phyloP scores from a whole-genome alignment of 2,329 filamentous ascomycete species.

The Pseudogymnoascus sp. region DNA sequence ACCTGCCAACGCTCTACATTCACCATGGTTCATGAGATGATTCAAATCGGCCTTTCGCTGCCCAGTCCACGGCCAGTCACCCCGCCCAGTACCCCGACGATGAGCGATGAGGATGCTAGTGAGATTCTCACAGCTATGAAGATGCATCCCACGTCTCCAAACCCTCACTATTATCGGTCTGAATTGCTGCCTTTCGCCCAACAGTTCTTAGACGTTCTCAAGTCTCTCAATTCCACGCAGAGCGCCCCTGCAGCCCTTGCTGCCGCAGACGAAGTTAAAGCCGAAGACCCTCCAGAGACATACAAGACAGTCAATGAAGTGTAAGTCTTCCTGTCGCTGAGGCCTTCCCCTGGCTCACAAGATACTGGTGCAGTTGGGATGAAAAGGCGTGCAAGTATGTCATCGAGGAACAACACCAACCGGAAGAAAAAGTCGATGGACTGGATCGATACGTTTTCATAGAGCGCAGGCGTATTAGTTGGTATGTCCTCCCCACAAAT shows the following conservation, averaged over 20 bases:
- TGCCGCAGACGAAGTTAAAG: neutral
- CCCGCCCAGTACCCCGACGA: conserved; percentile 13
- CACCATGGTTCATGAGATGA: no score
- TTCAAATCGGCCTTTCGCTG: conserved; percentile 10
- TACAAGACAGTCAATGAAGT: conserved; percentile 16
- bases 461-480: conserved; percentile 13
- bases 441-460: conserved; percentile 17
- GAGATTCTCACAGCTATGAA: neutral
- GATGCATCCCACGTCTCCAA: neutral
- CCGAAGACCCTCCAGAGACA: neutral
- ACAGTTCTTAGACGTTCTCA: conserved; percentile 14
- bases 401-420: conserved; percentile 10
- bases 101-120: neutral
- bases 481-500: conserved; percentile 11
- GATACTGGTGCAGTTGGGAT: conserved; percentile 18
- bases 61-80: neutral
- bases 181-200: neutral
- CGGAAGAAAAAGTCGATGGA: neutral
- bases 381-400: conserved; percentile 5
- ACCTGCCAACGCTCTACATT: conserved; percentile 10
- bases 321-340: conserved; percentile 12
- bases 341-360: conserved; percentile 5
- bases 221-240: conserved; percentile 14
- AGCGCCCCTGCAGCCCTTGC: conserved; percentile 8
- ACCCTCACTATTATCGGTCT: neutral